These are phyloP conservation scores for Dactylellina cionopaga DNA, from an alignment of 2,329 filamentous ascomycete genomes.

Conservation along the genomic window DNA sequence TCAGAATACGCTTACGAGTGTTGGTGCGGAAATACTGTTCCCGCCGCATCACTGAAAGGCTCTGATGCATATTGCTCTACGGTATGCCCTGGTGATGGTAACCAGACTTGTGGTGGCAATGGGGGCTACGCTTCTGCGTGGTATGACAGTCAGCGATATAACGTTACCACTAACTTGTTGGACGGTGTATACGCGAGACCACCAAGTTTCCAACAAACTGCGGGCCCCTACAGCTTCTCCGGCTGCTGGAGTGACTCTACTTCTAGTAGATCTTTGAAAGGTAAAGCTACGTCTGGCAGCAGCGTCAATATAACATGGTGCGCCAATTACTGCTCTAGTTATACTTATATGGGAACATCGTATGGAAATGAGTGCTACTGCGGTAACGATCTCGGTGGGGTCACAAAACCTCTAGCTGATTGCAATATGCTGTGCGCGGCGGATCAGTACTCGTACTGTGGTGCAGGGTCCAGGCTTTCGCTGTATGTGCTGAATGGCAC, in stretches of 20 bases:
- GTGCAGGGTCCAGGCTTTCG: constrained; percentile 39
- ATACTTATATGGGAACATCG: constrained; percentile 33
- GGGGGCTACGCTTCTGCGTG: constrained; percentile 58
- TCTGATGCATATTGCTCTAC: constrained; percentile 52
- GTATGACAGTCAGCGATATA: constrained; percentile 42
- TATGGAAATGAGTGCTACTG: constrained; percentile 62
- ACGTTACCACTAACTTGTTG: constrained; percentile 34
- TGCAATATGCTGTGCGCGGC: constrained; percentile 43
- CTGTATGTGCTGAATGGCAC: constrained; percentile 29
- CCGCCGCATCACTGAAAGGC: constrained; percentile 25
- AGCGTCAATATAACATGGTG: constrained; percentile 44
- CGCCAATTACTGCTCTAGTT: constrained; percentile 28
- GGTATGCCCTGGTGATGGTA: constrained; percentile 57
- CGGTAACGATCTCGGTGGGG: constrained; percentile 58
- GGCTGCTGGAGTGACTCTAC: constrained; percentile 45
- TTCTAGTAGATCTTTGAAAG: constrained; percentile 29
- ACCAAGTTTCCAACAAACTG: constrained; percentile 29
- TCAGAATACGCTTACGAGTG: constrained; percentile 55
- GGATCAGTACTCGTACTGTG: constrained; percentile 45
- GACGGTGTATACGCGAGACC: constrained; percentile 45
- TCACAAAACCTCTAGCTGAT: constrained; percentile 40
- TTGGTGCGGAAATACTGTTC: constrained; percentile 57
- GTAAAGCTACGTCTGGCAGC: constrained; percentile 5
- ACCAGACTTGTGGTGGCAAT: constrained; percentile 59
- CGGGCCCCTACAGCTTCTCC: constrained; percentile 28